Conservation (phyloP, 2,329 filamentous ascomycete species). For the Raffaelea albimanens region DNA sequence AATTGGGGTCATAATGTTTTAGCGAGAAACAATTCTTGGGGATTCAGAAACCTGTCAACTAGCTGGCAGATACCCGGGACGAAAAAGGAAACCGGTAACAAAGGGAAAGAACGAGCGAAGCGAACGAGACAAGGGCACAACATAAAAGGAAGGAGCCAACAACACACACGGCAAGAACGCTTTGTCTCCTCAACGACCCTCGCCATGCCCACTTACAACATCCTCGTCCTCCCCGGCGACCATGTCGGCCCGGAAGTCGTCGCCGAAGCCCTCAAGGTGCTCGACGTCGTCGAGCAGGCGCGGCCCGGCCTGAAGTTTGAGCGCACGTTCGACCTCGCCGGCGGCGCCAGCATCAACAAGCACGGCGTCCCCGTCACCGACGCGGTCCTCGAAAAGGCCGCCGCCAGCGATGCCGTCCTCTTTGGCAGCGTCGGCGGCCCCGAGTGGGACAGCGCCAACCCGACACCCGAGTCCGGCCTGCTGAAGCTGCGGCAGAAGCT, state of each 20-base stretch:
- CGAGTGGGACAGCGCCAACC: conserved; percentile 29
- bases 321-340: conserved; percentile 14
- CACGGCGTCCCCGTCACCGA: conserved; percentile 34
- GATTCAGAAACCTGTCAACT: too few species aligned
- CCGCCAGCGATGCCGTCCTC: conserved; percentile 32
- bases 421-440: conserved; percentile 39
- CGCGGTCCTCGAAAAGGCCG: conserved; percentile 29
- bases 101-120: too few species aligned
- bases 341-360: conserved; percentile 32
- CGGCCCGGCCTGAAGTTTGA: conserved; percentile 22
- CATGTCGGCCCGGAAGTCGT: conserved; percentile 38
- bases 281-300: conserved; percentile 23
- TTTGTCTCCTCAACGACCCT: too few species aligned
- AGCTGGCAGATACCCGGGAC: too few species aligned
- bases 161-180: too few species aligned
- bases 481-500: conserved; percentile 28
- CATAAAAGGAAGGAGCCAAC: too few species aligned
- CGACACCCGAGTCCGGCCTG: conserved; percentile 35
- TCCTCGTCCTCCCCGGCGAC: conserved; percentile 36
- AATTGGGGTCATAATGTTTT: too few species aligned
- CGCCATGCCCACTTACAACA: conserved; percentile 14
- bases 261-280: conserved; percentile 33
- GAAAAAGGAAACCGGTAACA: too few species aligned
- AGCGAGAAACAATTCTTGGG: too few species aligned
- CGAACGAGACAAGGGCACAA: too few species aligned